A percentile compares a stretch with the other conserved stretches of the same genome.
These are phyloP conservation scores for Pythium aristosporum DNA, from an alignment of 352 stramenopile species.

Conservation along the genomic window DNA sequence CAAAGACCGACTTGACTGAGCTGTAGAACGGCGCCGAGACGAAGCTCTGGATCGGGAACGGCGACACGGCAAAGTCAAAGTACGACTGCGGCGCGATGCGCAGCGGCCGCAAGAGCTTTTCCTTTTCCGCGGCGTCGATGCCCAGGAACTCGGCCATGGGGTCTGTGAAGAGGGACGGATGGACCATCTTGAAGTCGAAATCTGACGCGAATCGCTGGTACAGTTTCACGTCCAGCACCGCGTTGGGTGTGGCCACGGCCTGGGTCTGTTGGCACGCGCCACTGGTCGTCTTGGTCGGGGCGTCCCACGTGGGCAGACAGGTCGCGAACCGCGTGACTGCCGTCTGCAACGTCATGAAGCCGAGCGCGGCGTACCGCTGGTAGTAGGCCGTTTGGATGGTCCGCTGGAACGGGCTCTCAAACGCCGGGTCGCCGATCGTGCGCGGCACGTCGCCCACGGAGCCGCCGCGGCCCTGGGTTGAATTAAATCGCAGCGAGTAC, in stretches of 20 bases:
- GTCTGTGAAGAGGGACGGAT: conserved; percentile 13
- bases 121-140: conserved; percentile 21
- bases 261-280: conserved; percentile 44
- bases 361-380: conserved; percentile 41
- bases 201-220: conserved; percentile 33
- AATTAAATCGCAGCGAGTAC: conserved; percentile 61
- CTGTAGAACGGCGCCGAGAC: conserved; percentile 74
- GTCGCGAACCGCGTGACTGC: conserved; percentile 58
- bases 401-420: conserved; percentile 37
- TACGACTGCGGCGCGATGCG: conserved; percentile 59
- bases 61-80: conserved; percentile 38
- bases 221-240: conserved; percentile 27
- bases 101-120: conserved; percentile 41
- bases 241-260: conserved; percentile 30
- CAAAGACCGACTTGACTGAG: conserved; percentile 65
- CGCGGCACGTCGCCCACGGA: conserved; percentile 27
- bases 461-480: conserved; percentile 31
- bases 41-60: conserved; percentile 58
- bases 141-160: conserved; percentile 9
- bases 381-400: conserved; percentile 38
- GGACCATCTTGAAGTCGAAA: conserved; percentile 16
- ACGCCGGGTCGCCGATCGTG: conserved; percentile 35
- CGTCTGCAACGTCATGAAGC: conserved; percentile 65
- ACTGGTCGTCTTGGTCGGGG: conserved; percentile 35
- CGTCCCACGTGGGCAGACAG: conserved; percentile 54